Conservation (phyloP, 2,329 filamentous ascomycete genomes). For the Polytolypa hystricis region DNA sequence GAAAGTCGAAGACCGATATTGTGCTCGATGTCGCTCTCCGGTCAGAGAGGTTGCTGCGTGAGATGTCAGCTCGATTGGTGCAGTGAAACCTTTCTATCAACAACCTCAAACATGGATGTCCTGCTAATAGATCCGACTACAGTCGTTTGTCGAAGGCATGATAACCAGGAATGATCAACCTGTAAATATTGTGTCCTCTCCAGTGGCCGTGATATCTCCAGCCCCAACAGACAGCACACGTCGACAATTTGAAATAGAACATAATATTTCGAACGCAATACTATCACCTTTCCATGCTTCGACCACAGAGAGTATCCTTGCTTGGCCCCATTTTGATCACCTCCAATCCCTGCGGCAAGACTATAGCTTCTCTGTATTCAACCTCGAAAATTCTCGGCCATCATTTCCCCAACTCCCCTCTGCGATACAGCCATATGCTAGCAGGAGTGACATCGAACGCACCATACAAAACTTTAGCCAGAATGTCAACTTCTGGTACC, state of each 20-base stretch:
- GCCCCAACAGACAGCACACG: constrained; percentile 13
- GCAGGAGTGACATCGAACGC: constrained; percentile 30
- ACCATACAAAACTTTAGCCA: constrained; percentile 37
- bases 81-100: constrained; percentile 10
- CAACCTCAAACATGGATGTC: constrained; percentile 6
- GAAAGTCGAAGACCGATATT: constrained; percentile 41
- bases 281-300: constrained; percentile 42
- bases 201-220: constrained; percentile 11
- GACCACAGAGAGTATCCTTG: constrained; percentile 41
- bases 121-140: constrained; percentile 6
- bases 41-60: constrained; percentile 37
- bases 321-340: constrained; percentile 41
- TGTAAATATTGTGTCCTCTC: constrained; percentile 7
- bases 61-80: constrained; percentile 35
- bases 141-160: constrained; percentile 1
- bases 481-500: constrained; percentile 45
- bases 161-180: neutral
- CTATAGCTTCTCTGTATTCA: constrained; percentile 36
- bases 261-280: constrained; percentile 36
- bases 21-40: constrained; percentile 42
- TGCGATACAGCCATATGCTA: constrained; percentile 33
- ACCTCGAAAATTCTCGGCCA: constrained; percentile 35
- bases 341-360: constrained; percentile 35
- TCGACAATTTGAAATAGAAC: constrained; percentile 10
- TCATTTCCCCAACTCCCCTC: constrained; percentile 19